Evolutionary conservation across 352 stramenopile genomes (phyloP).

Genomic region (Saprolegnia diclina): DNA sequence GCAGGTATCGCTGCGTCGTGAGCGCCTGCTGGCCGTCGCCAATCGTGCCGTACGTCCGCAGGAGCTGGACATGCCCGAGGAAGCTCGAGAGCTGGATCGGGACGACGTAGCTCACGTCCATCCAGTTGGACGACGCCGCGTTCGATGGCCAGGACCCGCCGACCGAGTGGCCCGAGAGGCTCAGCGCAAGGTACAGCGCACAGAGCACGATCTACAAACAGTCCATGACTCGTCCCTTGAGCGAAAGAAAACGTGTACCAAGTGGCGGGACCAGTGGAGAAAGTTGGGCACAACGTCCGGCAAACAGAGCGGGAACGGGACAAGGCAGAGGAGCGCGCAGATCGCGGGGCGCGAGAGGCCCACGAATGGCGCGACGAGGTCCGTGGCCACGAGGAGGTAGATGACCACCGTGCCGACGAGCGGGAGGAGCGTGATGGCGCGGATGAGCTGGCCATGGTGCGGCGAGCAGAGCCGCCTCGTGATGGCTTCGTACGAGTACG

Average conservation of each 20-base stretch:
- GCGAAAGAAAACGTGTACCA: background rate
- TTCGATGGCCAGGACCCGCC: background rate
- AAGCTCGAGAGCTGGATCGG: background rate
- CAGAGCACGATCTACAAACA: background rate
- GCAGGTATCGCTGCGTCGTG: background rate
- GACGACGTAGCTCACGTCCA: background rate
- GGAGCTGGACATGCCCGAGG: background rate
- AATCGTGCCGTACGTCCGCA: background rate
- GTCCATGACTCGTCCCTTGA: background rate
- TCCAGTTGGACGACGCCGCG: background rate
- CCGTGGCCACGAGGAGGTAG: background rate
- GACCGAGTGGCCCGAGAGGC: background rate
- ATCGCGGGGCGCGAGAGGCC: background rate
- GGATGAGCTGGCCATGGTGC: background rate
- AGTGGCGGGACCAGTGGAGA: background rate
- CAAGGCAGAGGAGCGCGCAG: background rate
- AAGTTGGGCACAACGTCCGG: background rate
- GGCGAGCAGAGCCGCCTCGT: background rate
- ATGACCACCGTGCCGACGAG: background rate
- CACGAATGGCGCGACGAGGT: background rate
- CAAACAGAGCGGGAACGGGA: background rate
- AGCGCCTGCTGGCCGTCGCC: background rate
- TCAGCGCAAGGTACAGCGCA: background rate
- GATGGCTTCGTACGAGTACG: background rate
- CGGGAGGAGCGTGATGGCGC: background rate